Conservation (phyloP, 306 rosid species). For the Cicer yamashitae region DNA sequence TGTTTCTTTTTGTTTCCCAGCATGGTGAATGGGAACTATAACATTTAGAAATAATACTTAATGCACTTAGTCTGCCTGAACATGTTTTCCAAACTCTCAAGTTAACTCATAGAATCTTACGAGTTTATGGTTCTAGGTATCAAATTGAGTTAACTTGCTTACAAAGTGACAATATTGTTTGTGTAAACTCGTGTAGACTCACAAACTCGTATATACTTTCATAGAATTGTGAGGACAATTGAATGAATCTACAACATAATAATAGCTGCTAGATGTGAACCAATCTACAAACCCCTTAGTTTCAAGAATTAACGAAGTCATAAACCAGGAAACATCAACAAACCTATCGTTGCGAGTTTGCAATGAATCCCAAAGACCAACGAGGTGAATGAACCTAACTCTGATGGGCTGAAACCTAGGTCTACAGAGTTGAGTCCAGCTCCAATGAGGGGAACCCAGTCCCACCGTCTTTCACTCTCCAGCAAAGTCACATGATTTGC, state of each 20-base stretch:
- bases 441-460: conserved; percentile 6
- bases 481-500: too few relatives aligned
- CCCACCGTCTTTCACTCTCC: neutral
- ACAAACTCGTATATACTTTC: neutral
- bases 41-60: conserved; percentile 5
- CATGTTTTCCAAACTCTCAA: neutral
- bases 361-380: conserved; percentile 5
- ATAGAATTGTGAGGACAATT: neutral
- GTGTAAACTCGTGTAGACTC: neutral
- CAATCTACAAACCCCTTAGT: neutral
- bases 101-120: neutral
- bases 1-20: conserved; percentile 18
- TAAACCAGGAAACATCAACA: neutral
- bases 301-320: conserved; percentile 1
- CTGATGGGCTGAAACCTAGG: conserved; percentile 11
- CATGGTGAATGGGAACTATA: conserved; percentile 21
- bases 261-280: neutral
- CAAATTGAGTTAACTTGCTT: conserved; percentile 1
- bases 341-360: neutral
- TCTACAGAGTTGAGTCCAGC: neutral
- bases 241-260: neutral
- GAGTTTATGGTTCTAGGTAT: neutral
- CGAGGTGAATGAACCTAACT: conserved; percentile 2
- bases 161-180: neutral
- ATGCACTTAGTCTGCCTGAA: conserved; percentile 21